Percentiles rank a stretch among this genome's conserved stretches.
Conservation (phyloP, 202 grass and related monocot genomes). For the Schoenoplectus tabernaemontani region DNA sequence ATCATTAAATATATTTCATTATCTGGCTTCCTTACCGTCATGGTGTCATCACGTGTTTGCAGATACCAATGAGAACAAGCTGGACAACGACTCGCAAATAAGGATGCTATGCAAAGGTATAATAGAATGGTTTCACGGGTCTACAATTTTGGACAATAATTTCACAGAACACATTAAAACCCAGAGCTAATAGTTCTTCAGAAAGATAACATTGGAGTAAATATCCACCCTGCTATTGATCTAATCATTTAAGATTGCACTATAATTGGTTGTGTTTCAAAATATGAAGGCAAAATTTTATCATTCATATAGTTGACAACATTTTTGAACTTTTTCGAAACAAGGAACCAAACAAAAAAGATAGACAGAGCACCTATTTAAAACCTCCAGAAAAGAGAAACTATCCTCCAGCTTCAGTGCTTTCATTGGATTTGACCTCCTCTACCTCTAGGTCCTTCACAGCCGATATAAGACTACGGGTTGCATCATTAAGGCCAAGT, state of each 20-base stretch:
- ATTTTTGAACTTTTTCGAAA: not conserved
- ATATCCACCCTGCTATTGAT: not conserved
- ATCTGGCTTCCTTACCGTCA: not conserved
- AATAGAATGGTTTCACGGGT: not conserved
- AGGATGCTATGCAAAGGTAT: not conserved
- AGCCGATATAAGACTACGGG: slow-evolving; percentile 62
- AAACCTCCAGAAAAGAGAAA: slow-evolving; percentile 16
- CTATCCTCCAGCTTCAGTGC: slow-evolving; percentile 43
- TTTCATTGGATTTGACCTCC: slow-evolving; percentile 39
- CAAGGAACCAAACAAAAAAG: not conserved
- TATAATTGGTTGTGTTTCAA: not conserved
- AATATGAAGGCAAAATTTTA: not conserved
- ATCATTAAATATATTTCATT: not conserved
- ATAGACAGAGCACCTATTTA: not conserved
- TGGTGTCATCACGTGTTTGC: not conserved
- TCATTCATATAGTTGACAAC: not conserved
- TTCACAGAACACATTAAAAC: too few relatives aligned
- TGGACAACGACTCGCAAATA: not conserved
- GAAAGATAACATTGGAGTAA: not conserved
- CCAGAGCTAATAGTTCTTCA: not conserved
- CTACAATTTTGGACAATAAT: not conserved
- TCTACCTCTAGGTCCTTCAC: slow-evolving; percentile 84
- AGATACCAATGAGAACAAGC: not conserved
- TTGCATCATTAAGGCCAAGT: slow-evolving; percentile 47
- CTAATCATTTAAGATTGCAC: not conserved